Percentiles rank a stretch among this genome's conserved stretches.
These are phyloP conservation scores for Avena sativa DNA, from an alignment of 176 grass and related monocot genomes.

Conservation along the genomic window DNA sequence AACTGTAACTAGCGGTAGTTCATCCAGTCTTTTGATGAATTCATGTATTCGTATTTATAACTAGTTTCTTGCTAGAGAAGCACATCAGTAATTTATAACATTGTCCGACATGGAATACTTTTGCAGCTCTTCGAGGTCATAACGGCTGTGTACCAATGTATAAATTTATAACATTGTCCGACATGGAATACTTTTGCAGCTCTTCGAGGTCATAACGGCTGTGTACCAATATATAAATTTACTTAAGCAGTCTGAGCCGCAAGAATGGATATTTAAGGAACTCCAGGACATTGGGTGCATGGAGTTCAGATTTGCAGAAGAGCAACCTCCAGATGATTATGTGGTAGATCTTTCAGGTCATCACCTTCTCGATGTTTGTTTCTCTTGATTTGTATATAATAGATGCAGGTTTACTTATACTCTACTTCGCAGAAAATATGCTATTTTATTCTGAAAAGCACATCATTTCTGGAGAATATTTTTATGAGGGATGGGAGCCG, in stretches of 20 bases:
- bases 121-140: conserved; percentile 79
- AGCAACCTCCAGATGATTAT: conserved; percentile 98
- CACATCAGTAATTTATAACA: neutral
- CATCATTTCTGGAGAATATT: conserved; percentile 85
- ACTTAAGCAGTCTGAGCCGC: conserved; percentile 72
- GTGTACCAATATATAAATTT: conserved; percentile 91
- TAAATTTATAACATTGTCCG: conserved; percentile 52
- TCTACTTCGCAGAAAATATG: conserved; percentile 79
- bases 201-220: conserved; percentile 67
- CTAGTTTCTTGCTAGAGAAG: conserved; percentile 14
- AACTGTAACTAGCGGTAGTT: neutral
- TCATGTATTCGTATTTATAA: neutral
- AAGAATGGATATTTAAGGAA: conserved; percentile 99
- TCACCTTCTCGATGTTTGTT: conserved; percentile 44
- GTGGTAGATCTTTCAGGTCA: conserved; percentile 84
- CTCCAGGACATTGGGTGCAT: conserved; percentile 90
- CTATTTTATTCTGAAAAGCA: conserved; percentile 82
- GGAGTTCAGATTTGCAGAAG: conserved; percentile 98
- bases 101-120: conserved; percentile 32
- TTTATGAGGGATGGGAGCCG: conserved; percentile 85
- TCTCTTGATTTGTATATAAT: conserved; percentile 27
- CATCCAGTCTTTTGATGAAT: neutral
- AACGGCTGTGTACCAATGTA: conserved; percentile 78
- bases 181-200: conserved; percentile 56
- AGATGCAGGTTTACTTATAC: conserved; percentile 26